Evolutionary conservation across 202 grass and related monocot species (phyloP), one percentile per base, ranked within the genome.

Genomic region (Cymbopogon flexuosus): DNA sequence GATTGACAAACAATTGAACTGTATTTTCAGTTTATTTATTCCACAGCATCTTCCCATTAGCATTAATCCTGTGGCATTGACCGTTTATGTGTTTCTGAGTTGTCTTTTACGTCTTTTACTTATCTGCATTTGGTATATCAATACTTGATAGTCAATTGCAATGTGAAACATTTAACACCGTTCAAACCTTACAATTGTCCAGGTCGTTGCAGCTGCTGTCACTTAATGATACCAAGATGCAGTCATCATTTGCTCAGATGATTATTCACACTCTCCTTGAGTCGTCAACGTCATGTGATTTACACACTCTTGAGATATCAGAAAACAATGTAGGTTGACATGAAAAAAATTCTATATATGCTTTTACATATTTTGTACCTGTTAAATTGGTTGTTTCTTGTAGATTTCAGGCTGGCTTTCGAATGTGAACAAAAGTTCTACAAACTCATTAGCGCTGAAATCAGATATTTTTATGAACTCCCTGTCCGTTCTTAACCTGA

Each of bases 301-400:
- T 98, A 81, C 81, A 82, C 68, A 85, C 76, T 8, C 92, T 97
- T 75, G 95, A 98, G 52, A 91, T 94, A 76, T 93, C 92, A 62
- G 88, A 98, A 47, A 91, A 94, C 64, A 82, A 98, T 84, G 95
- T 98, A 62, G 73, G 76, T 91, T 83, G 56, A 37, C 76, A 73
- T 57, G 52, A 57, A 58, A 8, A 19, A 4, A 74, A 23, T 40
- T 67, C 37, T 73, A 51, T 63, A 66, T 24, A 18, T 65, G 33
- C 15, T 74, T 83, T 57, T 42, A 86, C 12, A 34, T 24, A 49
- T 81, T 63, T 70, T n/a, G 62, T 36, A 22, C 18, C 59, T 0
- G 13, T n/a, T 15, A 75, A 76, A 73, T 82, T 66, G 71, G 76
- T 15, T 31, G 46, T 73, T 45, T 78, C 79, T 73, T 88, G 21